These are phyloP conservation scores for Pythium dissimile DNA, from an alignment of 352 stramenopile species.

Conservation along the genomic window DNA sequence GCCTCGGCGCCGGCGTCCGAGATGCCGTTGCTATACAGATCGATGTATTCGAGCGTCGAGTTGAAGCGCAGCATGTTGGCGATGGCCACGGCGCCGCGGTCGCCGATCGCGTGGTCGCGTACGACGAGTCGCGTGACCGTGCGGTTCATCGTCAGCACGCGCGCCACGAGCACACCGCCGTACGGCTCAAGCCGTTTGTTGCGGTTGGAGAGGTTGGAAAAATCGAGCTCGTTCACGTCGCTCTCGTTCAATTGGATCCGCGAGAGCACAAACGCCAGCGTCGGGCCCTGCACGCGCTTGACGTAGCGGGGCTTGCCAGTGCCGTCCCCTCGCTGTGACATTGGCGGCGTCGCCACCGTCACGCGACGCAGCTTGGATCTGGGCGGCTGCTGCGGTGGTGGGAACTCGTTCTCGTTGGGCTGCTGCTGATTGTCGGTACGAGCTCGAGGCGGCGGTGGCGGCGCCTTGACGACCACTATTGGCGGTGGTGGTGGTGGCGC, in stretches of 20 bases:
- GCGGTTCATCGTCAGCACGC: slow-evolving; percentile 55
- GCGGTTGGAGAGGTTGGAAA: slow-evolving; percentile 49
- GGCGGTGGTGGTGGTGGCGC: background rate
- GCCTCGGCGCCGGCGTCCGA: slow-evolving; percentile 52
- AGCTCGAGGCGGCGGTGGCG: background rate
- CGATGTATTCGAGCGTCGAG: slow-evolving; percentile 59
- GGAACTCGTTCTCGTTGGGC: background rate
- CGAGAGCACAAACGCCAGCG: slow-evolving; percentile 48
- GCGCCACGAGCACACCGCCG: slow-evolving; percentile 56
- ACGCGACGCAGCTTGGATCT: slow-evolving; percentile 5
- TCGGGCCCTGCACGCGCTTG: slow-evolving; percentile 34
- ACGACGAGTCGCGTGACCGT: slow-evolving; percentile 64
- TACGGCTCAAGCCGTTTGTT: slow-evolving; percentile 54
- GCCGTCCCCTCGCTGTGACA: background rate
- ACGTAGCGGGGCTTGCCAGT: slow-evolving; percentile 1
- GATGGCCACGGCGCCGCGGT: slow-evolving; percentile 55
- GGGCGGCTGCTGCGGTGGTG: background rate
- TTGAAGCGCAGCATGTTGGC: slow-evolving; percentile 73
- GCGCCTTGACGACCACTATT: too few relatives aligned
- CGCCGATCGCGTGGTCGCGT: slow-evolving; percentile 64
- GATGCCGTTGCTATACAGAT: slow-evolving; percentile 70
- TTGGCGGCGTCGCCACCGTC: background rate
- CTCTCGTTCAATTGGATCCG: slow-evolving; percentile 58
- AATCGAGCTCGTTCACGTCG: slow-evolving; percentile 63
- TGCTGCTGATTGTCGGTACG: background rate